Percentiles rank a stretch among this genome's conserved stretches.
These are phyloP conservation scores for Daphne laureola DNA, from an alignment of 441 rosid genomes.

Conservation along the genomic window DNA sequence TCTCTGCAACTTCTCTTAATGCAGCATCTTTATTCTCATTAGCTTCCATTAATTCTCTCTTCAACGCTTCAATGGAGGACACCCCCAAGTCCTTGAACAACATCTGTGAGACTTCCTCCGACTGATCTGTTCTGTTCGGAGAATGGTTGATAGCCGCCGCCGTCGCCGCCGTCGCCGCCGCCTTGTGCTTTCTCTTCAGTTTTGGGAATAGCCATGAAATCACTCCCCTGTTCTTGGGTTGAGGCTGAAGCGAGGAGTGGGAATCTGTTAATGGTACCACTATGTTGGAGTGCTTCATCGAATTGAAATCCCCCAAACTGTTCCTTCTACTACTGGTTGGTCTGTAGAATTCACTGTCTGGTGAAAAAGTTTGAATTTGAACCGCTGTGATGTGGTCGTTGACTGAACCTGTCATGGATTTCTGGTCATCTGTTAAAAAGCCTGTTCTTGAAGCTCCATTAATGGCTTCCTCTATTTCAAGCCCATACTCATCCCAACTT, in stretches of 20 bases:
- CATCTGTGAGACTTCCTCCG: constrained; percentile 65
- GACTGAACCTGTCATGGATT: constrained; percentile 35
- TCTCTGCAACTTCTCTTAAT: constrained; percentile 54
- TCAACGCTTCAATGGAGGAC: constrained; percentile 51
- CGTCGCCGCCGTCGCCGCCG: constrained; percentile 3
- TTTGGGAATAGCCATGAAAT: constrained; percentile 73
- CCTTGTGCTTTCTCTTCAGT: constrained; percentile 68
- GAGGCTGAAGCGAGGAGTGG: constrained; percentile 47
- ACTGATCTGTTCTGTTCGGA: constrained; percentile 46
- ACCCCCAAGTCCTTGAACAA: constrained; percentile 44
- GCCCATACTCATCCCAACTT: constrained; percentile 61
- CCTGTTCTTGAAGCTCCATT: constrained; percentile 48
- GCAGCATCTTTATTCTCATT: constrained; percentile 73
- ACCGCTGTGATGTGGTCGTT: constrained; percentile 30
- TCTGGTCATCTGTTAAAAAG: constrained; percentile 39
- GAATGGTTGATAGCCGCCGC: constrained; percentile 25
- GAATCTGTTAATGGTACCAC: constrained; percentile 76
- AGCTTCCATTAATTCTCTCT: constrained; percentile 66
- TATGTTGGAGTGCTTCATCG: constrained; percentile 51
- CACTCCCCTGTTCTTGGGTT: constrained; percentile 51
- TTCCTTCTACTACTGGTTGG: constrained; percentile 38
- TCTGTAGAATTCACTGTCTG: constrained; percentile 33
- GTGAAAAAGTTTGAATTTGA: constrained; percentile 39
- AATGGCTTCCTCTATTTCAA: constrained; percentile 30
- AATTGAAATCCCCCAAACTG: constrained; percentile 57